Evolutionary conservation across 2,329 filamentous ascomycete species (phyloP).

Genomic region (Botryotinia convoluta): DNA sequence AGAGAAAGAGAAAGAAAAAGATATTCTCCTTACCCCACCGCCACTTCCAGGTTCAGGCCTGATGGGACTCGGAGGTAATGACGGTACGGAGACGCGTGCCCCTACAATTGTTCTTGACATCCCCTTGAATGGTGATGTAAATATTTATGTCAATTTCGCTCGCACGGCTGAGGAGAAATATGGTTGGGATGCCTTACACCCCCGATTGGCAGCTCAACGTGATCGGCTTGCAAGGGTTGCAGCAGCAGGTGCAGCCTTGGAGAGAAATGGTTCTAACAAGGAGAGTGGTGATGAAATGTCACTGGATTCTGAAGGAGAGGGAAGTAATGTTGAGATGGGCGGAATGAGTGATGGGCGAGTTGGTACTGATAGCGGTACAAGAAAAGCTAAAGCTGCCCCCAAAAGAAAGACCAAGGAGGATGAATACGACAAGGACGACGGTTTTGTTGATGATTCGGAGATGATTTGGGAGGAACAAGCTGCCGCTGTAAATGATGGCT

Average conservation of each 20-base stretch:
- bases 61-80: conserved; percentile 53
- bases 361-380: conserved; percentile 58
- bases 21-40: conserved; percentile 44
- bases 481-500: conserved; percentile 90
- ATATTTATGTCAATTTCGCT: conserved; percentile 94
- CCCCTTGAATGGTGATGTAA: conserved; percentile 70
- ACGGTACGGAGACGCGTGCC: conserved; percentile 56
- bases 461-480: conserved; percentile 94
- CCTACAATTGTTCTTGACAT: conserved; percentile 85
- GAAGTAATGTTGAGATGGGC: conserved; percentile 86
- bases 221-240: conserved; percentile 86
- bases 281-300: conserved; percentile 82
- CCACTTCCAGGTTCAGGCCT: conserved; percentile 63
- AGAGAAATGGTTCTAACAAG: conserved; percentile 66
- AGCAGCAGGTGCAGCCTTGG: conserved; percentile 80
- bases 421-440: conserved; percentile 79
- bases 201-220: conserved; percentile 82
- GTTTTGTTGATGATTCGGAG: conserved; percentile 91
- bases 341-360: conserved; percentile 59
- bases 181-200: conserved; percentile 90
- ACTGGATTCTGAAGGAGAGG: conserved; percentile 67
- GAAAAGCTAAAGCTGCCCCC: conserved; percentile 52
- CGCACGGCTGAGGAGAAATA: conserved; percentile 91
- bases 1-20: conserved; percentile 26
- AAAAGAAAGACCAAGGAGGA: conserved; percentile 79